Conservation (phyloP, 2,329 filamentous ascomycete genomes). For the Phymatotrichopsis omnivora region DNA sequence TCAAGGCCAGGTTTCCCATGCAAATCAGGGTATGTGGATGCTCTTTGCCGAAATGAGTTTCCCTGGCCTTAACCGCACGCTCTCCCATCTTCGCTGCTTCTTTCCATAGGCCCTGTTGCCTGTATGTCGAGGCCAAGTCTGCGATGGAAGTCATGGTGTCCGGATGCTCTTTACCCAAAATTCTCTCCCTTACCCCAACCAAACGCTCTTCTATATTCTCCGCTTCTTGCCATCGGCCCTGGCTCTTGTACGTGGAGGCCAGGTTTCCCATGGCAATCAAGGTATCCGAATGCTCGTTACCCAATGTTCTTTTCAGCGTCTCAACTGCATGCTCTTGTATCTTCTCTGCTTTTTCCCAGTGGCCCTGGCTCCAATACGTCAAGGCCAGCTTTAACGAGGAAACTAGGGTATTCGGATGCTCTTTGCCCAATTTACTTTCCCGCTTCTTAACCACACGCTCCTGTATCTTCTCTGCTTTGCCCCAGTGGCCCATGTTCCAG, state of each 20-base stretch:
- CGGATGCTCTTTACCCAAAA: conserved; percentile 10
- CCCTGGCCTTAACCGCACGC: not conserved
- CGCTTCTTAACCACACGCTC: not conserved
- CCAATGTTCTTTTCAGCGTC: not conserved
- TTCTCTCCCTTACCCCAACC: not conserved
- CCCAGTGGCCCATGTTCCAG: not conserved
- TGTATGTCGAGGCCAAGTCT: conserved; percentile 8
- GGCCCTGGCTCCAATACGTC: not conserved
- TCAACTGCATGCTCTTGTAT: not conserved
- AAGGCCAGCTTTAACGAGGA: conserved; percentile 1
- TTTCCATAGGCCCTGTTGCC: too few species aligned
- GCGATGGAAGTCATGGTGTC: conserved; percentile 13
- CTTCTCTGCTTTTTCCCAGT: conserved; percentile 3
- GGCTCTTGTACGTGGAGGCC: not conserved
- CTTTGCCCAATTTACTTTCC: not conserved
- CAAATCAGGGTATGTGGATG: not conserved
- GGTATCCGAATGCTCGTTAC: not conserved
- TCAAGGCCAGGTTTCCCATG: not conserved
- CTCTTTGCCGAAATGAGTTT: not conserved
- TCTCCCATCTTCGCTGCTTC: not conserved
- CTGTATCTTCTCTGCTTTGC: not conserved
- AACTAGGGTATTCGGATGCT: too few species aligned
- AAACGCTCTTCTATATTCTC: not conserved
- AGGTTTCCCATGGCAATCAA: not conserved
- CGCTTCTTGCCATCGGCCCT: conserved; percentile 21